Percentiles rank a stretch among this genome's conserved stretches.
Conservation (phyloP, 192 early-diverging fungal genomes). For the Coemansia sp. region DNA sequence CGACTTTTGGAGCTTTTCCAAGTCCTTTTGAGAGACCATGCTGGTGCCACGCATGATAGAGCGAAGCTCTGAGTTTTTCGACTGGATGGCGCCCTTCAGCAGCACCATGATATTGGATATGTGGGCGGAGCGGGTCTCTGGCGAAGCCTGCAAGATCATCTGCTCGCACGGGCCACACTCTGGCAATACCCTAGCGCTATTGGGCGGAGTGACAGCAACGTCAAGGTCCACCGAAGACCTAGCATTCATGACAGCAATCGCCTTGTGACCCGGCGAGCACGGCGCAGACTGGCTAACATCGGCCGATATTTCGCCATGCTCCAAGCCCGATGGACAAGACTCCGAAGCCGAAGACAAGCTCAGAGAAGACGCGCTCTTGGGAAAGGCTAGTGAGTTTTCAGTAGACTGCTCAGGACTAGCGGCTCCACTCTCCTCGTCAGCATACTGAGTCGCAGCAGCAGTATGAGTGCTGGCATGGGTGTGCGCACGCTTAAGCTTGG, state of each 20-base stretch:
- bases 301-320: background rate
- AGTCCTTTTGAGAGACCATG: background rate
- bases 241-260: background rate
- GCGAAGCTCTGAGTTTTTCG: constrained; percentile 6
- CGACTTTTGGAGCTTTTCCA: background rate
- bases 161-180: background rate
- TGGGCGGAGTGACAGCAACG: background rate
- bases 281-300: background rate
- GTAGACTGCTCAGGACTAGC: background rate
- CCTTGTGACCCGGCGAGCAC: background rate
- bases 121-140: background rate
- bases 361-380: background rate
- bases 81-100: background rate
- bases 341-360: background rate
- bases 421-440: background rate
- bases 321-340: background rate
- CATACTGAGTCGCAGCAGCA: background rate
- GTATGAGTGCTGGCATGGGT: background rate
- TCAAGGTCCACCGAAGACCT: background rate
- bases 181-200: background rate
- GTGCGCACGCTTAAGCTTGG: constrained; percentile 1
- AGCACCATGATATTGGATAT: constrained; percentile 2
- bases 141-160: background rate
- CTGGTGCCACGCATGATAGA: background rate
- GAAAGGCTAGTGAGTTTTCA: background rate